These are phyloP conservation scores for Fusarium redolens DNA, from an alignment of 2,329 filamentous ascomycete genomes.

Conservation along the genomic window DNA sequence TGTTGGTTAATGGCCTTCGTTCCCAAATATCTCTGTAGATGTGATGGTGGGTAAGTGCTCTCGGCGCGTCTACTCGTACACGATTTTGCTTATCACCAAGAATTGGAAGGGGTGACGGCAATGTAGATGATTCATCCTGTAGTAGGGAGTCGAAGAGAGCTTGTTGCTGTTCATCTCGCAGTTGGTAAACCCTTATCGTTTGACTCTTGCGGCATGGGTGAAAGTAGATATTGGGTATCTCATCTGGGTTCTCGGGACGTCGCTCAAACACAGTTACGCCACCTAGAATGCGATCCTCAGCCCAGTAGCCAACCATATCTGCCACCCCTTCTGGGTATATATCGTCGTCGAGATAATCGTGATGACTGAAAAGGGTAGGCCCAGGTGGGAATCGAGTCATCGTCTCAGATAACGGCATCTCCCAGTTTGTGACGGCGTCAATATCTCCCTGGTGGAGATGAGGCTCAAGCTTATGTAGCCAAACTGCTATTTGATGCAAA, in stretches of 20 bases:
- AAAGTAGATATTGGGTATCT: slow-evolving; percentile 19
- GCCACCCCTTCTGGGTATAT: slow-evolving; percentile 22
- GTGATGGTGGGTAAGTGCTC: slow-evolving; percentile 4
- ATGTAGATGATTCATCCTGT: background rate
- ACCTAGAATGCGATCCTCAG: slow-evolving; percentile 21
- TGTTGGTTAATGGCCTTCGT: background rate
- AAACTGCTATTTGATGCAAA: slow-evolving; percentile 16
- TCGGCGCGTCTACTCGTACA: slow-evolving; percentile 15
- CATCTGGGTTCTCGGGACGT: background rate
- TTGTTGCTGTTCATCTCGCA: slow-evolving; percentile 19
- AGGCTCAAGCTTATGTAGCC: slow-evolving; percentile 10
- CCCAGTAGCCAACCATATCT: slow-evolving; percentile 30
- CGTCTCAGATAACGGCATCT: slow-evolving; percentile 1
- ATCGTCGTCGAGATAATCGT: slow-evolving; percentile 20
- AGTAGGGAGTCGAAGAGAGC: slow-evolving; percentile 11
- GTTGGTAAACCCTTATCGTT: slow-evolving; percentile 25
- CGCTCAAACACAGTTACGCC: slow-evolving; percentile 20
- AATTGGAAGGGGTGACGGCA: slow-evolving; percentile 10
- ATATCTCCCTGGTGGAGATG: slow-evolving; percentile 14
- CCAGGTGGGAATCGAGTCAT: slow-evolving; percentile 3
- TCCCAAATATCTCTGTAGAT: slow-evolving; percentile 35
- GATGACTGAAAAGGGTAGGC: slow-evolving; percentile 21
- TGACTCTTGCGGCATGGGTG: slow-evolving; percentile 18
- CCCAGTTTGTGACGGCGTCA: slow-evolving; percentile 13
- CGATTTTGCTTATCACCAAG: slow-evolving; percentile 8